Evolutionary conservation across 169 alveolate species (phyloP).

Genomic region (Hepatocystis sp.): DNA sequence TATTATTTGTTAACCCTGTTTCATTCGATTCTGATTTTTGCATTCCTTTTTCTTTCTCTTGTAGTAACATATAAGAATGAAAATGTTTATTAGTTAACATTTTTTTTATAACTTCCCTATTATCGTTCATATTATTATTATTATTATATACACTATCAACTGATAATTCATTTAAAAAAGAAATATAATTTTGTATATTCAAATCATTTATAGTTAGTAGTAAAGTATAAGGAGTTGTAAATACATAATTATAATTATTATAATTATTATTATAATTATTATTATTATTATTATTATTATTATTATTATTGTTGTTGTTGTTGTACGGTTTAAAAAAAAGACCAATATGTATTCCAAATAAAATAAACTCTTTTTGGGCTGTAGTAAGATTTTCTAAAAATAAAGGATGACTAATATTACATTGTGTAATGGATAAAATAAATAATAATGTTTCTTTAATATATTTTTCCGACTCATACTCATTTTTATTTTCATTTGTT

Average conservation of each 20-base stretch:
- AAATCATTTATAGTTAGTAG: conserved; percentile 69
- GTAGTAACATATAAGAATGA: conserved; percentile 24
- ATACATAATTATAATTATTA: conserved; percentile 41
- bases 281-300: no score
- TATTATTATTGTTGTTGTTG: no score
- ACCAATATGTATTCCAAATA: conserved; percentile 84
- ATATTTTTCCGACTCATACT: conserved; percentile 47
- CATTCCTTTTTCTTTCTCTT: conserved; percentile 2
- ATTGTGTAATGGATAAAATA: conserved; percentile 83
- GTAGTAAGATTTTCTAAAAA: conserved; percentile 77
- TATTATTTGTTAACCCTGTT: no score
- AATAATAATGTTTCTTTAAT: conserved; percentile 82
- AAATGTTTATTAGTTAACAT: conserved; percentile 44
- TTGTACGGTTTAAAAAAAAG: conserved; percentile 78
- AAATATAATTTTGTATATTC: conserved; percentile 27
- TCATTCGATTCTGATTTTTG: no score
- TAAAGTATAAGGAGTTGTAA: conserved; percentile 78
- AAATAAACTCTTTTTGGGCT: conserved; percentile 84
- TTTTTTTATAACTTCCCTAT: no score
- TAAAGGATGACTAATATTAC: conserved; percentile 84
- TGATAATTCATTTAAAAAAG: conserved; percentile 24
- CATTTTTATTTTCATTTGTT: conserved; percentile 29
- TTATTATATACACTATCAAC: conserved; percentile 27
- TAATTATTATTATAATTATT: no score
- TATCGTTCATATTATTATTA: no score